Evolutionary conservation across 495 filamentous ascomycete genomes (phyloP).

Genomic region (Xylaria bambusicola): DNA sequence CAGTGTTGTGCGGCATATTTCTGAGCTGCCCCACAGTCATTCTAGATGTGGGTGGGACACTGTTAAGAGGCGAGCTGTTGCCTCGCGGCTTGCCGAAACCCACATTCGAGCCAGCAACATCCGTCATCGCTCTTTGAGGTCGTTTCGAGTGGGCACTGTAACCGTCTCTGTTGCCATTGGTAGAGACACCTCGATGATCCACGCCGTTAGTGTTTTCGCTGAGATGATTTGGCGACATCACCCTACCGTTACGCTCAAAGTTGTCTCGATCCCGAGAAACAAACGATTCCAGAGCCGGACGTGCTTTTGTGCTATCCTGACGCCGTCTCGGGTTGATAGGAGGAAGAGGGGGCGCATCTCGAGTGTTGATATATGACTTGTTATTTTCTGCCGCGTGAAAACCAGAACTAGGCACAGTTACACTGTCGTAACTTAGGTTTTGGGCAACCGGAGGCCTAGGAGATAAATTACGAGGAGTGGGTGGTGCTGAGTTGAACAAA

Average conservation of each 20-base stretch:
- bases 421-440: conserved; percentile 27
- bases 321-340: conserved; percentile 70
- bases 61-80: conserved; percentile 38
- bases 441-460: conserved; percentile 34
- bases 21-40: conserved; percentile 33
- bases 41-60: conserved; percentile 36
- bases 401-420: conserved; percentile 22
- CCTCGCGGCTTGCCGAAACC: conserved; percentile 44
- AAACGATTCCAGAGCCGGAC: conserved; percentile 55
- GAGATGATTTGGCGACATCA: conserved; percentile 22
- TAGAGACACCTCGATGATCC: conserved; percentile 24
- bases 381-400: conserved; percentile 29
- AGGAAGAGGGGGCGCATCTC: conserved; percentile 61
- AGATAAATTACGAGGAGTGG: conserved; percentile 46
- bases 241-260: conserved; percentile 27
- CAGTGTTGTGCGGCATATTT: conserved; percentile 32
- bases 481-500: conserved; percentile 59
- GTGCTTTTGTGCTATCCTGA: conserved; percentile 57
- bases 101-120: background rate
- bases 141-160: conserved; percentile 44
- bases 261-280: conserved; percentile 42
- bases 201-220: conserved; percentile 23
- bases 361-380: conserved; percentile 34
- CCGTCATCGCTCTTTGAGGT: conserved; percentile 55
- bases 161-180: conserved; percentile 45